phyloP scores from a whole-genome alignment of 345 rosid species.

The Eucalyptus curtisii region DNA sequence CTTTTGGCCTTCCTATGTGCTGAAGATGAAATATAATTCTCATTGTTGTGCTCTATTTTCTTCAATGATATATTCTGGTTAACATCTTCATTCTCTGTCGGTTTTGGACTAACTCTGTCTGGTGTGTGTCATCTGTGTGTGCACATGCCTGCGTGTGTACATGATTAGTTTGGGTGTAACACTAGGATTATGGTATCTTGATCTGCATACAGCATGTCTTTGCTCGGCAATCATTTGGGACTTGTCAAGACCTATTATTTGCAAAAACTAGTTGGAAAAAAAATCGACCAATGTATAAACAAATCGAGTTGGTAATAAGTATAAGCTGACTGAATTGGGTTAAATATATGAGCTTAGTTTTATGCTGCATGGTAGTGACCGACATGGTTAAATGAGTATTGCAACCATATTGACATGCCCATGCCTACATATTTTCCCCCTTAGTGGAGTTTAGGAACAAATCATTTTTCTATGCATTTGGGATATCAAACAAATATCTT shows the following conservation, averaged over 20 bases:
- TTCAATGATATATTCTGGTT: not conserved
- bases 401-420: not conserved
- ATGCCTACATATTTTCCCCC: not conserved
- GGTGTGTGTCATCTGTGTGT: not conserved
- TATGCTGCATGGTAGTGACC: not conserved
- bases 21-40: not conserved
- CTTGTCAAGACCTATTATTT: not conserved
- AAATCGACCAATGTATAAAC: not conserved
- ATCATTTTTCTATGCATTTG: not conserved
- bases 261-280: not conserved
- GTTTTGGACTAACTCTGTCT: not conserved
- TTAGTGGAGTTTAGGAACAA: not conserved
- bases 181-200: not conserved
- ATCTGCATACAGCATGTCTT: not conserved
- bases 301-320: not conserved
- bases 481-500: not conserved
- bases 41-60: not conserved
- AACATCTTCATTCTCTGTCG: not conserved
- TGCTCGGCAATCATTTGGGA: not conserved
- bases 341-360: not conserved
- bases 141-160: not conserved
- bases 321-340: not conserved
- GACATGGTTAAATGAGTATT: not conserved
- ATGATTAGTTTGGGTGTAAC: not conserved
- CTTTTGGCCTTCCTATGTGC: not conserved